Percentiles rank a stretch among this genome's conserved stretches.
Evolutionary conservation across 1,139 yeast species (phyloP).

Genomic region (Kluyveromyces sp.): DNA sequence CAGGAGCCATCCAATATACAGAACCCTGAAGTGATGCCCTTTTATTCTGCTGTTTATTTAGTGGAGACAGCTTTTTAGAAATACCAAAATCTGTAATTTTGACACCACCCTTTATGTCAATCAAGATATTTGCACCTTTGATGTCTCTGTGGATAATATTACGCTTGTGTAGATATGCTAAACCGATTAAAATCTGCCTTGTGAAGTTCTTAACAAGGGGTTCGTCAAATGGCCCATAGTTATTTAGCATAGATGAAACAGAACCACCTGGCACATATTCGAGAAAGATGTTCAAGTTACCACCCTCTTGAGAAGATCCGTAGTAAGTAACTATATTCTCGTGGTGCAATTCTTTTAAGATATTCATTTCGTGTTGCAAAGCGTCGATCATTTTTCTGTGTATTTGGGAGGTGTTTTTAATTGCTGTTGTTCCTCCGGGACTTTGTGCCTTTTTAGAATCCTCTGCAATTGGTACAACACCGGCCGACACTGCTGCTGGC

Average conservation of each 20-base stretch:
- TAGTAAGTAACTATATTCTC: constrained; percentile 86
- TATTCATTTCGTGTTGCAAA: constrained; percentile 71
- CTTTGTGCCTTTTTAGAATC: constrained; percentile 29
- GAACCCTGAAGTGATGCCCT: constrained; percentile 89
- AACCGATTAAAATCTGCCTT: constrained; percentile 75
- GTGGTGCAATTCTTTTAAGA: constrained; percentile 75
- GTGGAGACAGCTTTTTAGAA: constrained; percentile 53
- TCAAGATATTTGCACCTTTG: constrained; percentile 86
- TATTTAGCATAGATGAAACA: constrained; percentile 73
- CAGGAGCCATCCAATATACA: constrained; percentile 98
- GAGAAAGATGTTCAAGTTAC: constrained; percentile 68
- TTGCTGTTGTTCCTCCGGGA: constrained; percentile 12
- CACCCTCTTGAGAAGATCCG: constrained; percentile 73
- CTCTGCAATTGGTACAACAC: constrained; percentile 16
- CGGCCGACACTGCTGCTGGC: constrained; percentile 17
- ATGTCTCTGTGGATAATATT: constrained; percentile 87
- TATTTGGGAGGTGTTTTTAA: constrained; percentile 32
- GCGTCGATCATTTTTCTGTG: constrained; percentile 72
- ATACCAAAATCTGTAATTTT: constrained; percentile 94
- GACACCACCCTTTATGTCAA: constrained; percentile 84
- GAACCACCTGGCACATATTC: constrained; percentile 98
- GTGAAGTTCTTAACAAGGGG: constrained; percentile 78
- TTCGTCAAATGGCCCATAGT: constrained; percentile 90
- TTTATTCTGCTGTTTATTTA: constrained; percentile 32
- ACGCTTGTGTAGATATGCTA: constrained; percentile 70